These are phyloP conservation scores for Domatiomyces catenatus DNA, from an alignment of 2,329 filamentous ascomycete genomes.

Conservation along the genomic window DNA sequence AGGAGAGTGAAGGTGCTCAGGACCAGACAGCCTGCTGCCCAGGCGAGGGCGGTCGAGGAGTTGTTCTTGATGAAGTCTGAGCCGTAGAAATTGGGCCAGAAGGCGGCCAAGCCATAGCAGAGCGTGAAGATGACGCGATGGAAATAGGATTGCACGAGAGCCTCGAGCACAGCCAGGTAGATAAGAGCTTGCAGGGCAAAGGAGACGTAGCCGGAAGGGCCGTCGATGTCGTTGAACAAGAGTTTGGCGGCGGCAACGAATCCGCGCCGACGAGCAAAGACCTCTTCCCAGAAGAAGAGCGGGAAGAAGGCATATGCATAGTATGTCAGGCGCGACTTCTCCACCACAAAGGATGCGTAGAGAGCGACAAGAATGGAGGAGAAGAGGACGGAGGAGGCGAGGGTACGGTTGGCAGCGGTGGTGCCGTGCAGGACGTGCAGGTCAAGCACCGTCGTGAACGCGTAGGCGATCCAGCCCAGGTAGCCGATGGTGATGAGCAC, in stretches of 20 bases:
- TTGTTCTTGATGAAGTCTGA: slow-evolving; percentile 55
- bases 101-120: slow-evolving; percentile 57
- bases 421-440: slow-evolving; percentile 66
- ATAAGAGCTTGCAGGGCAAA: slow-evolving; percentile 48
- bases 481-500: slow-evolving; percentile 82
- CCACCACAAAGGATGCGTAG: slow-evolving; percentile 65
- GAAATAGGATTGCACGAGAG: slow-evolving; percentile 77
- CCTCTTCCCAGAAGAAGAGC: slow-evolving; percentile 90
- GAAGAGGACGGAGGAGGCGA: slow-evolving; percentile 48
- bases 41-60: slow-evolving; percentile 47
- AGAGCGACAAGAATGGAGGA: slow-evolving; percentile 59
- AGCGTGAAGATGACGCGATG: slow-evolving; percentile 72
- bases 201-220: slow-evolving; percentile 40
- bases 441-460: slow-evolving; percentile 74
- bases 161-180: slow-evolving; percentile 64
- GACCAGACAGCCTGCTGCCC: slow-evolving; percentile 58
- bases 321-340: slow-evolving; percentile 67
- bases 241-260: slow-evolving; percentile 50
- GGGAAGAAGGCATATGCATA: slow-evolving; percentile 89
- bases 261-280: slow-evolving; percentile 61
- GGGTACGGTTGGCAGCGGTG: slow-evolving; percentile 47
- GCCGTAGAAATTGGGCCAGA: slow-evolving; percentile 69
- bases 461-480: slow-evolving; percentile 88
- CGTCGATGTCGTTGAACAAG: slow-evolving; percentile 54
- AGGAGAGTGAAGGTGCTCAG: slow-evolving; percentile 90